phyloP scores from a whole-genome alignment of 2,329 filamentous ascomycete species.

The Dactylellina leptospora region DNA sequence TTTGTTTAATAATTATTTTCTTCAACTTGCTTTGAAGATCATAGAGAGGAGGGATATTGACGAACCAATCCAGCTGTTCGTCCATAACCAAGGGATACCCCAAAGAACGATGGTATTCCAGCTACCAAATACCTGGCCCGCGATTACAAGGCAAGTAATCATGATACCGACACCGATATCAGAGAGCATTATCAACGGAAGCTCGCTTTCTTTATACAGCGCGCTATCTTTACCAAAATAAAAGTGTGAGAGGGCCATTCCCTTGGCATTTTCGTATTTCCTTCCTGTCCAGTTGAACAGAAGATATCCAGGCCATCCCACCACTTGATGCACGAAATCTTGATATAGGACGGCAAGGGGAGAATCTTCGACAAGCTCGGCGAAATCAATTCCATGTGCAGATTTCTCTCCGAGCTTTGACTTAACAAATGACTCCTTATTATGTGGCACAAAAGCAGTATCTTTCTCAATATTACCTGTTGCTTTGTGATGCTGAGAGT shows the following conservation, averaged over 20 bases:
- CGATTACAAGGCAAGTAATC: conserved; percentile 65
- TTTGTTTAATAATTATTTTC: conserved; percentile 56
- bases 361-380: conserved; percentile 71
- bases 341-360: conserved; percentile 67
- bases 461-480: conserved; percentile 74
- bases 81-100: conserved; percentile 73
- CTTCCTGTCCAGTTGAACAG: conserved; percentile 65
- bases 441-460: conserved; percentile 70
- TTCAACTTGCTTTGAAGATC: conserved; percentile 17
- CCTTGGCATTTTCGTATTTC: conserved; percentile 57
- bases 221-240: conserved; percentile 71
- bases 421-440: conserved; percentile 59
- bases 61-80: conserved; percentile 75
- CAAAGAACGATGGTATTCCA: conserved; percentile 70
- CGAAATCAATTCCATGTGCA: conserved; percentile 55
- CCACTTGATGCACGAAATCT: conserved; percentile 70
- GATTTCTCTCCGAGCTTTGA: conserved; percentile 15
- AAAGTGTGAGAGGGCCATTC: conserved; percentile 61
- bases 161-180: conserved; percentile 70
- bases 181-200: conserved; percentile 67
- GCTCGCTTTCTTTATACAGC: conserved; percentile 70
- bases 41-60: conserved; percentile 36
- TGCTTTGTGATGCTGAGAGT: conserved; percentile 74
- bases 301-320: conserved; percentile 73
- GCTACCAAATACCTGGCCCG: conserved; percentile 66